Conservation (phyloP, 257 asterid genomes). For the Fraxinus cuspidata region DNA sequence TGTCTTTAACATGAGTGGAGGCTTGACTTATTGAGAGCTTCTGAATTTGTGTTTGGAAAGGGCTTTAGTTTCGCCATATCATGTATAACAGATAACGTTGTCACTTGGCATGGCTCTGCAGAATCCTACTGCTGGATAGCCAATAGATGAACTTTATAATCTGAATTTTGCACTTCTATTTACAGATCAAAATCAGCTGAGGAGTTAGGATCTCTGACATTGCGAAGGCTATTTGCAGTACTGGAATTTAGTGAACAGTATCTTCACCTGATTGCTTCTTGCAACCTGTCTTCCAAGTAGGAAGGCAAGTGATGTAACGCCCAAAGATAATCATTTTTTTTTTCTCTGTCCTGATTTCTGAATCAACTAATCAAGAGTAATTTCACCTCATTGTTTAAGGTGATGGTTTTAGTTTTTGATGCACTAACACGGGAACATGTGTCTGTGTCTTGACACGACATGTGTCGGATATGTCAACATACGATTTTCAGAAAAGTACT, state of each 20-base stretch:
- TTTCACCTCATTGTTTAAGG: neutral
- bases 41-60: neutral
- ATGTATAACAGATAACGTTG: neutral
- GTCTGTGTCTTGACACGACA: too few species aligned
- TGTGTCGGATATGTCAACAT: too few species aligned
- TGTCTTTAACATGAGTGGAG: neutral
- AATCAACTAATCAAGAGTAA: neutral
- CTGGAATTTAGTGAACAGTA: neutral
- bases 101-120: neutral
- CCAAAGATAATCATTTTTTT: neutral
- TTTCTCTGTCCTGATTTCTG: too few species aligned
- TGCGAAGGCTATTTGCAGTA: neutral
- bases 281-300: neutral
- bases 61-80: neutral
- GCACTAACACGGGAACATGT: too few species aligned
- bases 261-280: neutral
- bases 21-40: neutral
- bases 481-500: too few species aligned
- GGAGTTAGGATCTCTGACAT: neutral
- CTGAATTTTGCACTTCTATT: neutral
- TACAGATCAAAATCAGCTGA: neutral
- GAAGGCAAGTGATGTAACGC: neutral
- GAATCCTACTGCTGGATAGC: neutral
- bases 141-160: neutral
- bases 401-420: neutral